Evolutionary conservation across 352 stramenopile species (phyloP).

Genomic region (Blastocystis sp.): DNA sequence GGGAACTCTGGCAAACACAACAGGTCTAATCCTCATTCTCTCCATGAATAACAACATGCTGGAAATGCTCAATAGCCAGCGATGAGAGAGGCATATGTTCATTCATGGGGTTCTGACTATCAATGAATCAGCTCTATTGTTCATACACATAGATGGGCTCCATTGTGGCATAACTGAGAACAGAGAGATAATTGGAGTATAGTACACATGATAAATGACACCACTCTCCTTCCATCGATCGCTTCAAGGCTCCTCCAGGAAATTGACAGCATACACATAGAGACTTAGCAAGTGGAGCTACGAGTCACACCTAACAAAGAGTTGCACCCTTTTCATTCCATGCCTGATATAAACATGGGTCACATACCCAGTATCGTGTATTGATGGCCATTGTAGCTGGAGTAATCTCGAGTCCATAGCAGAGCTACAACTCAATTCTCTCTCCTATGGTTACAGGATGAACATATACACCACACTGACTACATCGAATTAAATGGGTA

Average conservation of each 20-base stretch:
- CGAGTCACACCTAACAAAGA: not conserved
- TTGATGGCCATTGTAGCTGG: not conserved
- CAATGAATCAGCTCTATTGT: not conserved
- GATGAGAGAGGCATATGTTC: not conserved
- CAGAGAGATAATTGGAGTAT: not conserved
- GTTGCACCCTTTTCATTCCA: conserved; percentile 7
- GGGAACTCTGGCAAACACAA: not conserved
- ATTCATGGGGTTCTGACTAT: not conserved
- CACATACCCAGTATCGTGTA: conserved; percentile 45
- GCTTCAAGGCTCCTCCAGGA: conserved; percentile 36
- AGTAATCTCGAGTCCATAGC: conserved; percentile 32
- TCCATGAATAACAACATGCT: not conserved
- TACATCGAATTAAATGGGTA: not conserved
- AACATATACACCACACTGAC: conserved; percentile 3
- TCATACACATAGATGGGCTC: conserved; percentile 21
- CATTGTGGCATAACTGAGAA: conserved; percentile 22
- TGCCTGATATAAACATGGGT: conserved; percentile 45
- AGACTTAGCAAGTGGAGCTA: not conserved
- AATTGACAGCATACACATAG: conserved; percentile 33
- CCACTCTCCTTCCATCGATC: conserved; percentile 39
- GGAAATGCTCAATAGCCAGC: not conserved
- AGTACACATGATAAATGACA: conserved; percentile 45
- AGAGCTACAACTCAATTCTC: not conserved
- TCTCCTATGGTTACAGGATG: not conserved
- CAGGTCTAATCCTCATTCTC: not conserved